Percentiles rank a stretch among this genome's conserved stretches.
Evolutionary conservation across 257 asterid species (phyloP).

Genomic region (Plectranthus barbatus): DNA sequence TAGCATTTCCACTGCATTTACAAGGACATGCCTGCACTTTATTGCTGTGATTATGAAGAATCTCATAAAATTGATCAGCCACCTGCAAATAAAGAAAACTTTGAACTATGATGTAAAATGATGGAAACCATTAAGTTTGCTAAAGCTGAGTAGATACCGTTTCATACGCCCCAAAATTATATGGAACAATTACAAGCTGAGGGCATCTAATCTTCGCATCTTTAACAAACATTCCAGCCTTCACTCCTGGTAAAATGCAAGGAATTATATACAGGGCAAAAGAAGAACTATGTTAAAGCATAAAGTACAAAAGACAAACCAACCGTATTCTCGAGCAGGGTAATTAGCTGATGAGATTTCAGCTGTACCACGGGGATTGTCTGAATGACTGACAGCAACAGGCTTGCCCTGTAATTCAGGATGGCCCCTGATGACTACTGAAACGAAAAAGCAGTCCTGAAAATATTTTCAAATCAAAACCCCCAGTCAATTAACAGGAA

Average conservation of each 20-base stretch:
- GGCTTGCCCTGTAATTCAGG: slow-evolving; percentile 72
- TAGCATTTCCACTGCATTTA: slow-evolving; percentile 6
- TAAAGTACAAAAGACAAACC: slow-evolving; percentile 9
- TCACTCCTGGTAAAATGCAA: slow-evolving; percentile 49
- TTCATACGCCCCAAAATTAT: slow-evolving; percentile 94
- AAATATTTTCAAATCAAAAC: background rate
- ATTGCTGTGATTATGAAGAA: slow-evolving; percentile 80
- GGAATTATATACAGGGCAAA: slow-evolving; percentile 14
- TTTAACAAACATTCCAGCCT: slow-evolving; percentile 93
- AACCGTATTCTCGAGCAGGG: slow-evolving; percentile 88
- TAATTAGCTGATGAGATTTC: slow-evolving; percentile 97
- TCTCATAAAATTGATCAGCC: slow-evolving; percentile 86
- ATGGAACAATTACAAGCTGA: slow-evolving; percentile 77
- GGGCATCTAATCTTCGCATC: slow-evolving; percentile 93
- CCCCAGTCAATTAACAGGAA: background rate
- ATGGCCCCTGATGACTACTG: slow-evolving; percentile 67
- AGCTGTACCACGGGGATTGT: slow-evolving; percentile 81
- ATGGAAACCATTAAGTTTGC: background rate
- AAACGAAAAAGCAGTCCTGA: slow-evolving; percentile 95
- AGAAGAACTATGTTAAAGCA: background rate
- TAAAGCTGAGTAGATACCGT: slow-evolving; percentile 39
- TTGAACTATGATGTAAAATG: background rate
- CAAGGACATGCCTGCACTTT: slow-evolving; percentile 68
- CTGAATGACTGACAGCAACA: slow-evolving; percentile 95
- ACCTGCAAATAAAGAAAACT: slow-evolving; percentile 47